Percentiles rank a stretch among this genome's conserved stretches.
Evolutionary conservation across 1,284 basidiomycete genomes (phyloP).

Genomic region (Moesziomyces globuligerus): DNA sequence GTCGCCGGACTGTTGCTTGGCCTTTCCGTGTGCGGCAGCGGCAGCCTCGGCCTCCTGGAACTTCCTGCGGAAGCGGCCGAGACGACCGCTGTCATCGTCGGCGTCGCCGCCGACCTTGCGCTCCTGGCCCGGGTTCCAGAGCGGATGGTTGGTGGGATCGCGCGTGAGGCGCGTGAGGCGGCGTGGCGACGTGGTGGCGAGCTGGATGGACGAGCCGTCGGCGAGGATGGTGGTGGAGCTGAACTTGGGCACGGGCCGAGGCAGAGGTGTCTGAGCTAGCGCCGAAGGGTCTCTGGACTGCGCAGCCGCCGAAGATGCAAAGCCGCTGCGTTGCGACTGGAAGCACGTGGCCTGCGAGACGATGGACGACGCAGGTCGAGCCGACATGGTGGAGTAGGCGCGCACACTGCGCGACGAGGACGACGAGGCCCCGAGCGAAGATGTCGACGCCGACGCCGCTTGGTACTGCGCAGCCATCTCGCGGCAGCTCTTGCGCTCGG

Average conservation of each 20-base stretch:
- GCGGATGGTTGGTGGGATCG: slow-evolving; percentile 64
- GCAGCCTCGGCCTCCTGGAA: slow-evolving; percentile 52
- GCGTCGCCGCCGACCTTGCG: slow-evolving; percentile 52
- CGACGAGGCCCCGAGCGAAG: slow-evolving; percentile 35
- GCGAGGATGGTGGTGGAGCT: slow-evolving; percentile 58
- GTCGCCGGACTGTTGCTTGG: slow-evolving; percentile 21
- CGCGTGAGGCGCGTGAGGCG: slow-evolving; percentile 53
- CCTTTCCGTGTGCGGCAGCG: slow-evolving; percentile 11
- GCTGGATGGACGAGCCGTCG: slow-evolving; percentile 65
- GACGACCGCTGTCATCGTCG: slow-evolving; percentile 62
- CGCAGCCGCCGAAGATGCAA: slow-evolving; percentile 19
- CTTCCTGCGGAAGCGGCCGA: slow-evolving; percentile 62
- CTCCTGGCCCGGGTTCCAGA: slow-evolving; percentile 63
- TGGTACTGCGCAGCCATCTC: slow-evolving; percentile 44
- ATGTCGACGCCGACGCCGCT: slow-evolving; percentile 14
- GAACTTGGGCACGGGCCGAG: slow-evolving; percentile 62
- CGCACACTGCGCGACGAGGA: slow-evolving; percentile 28
- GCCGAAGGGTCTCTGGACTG: slow-evolving; percentile 36
- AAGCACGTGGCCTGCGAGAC: slow-evolving; percentile 20
- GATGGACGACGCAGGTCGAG: slow-evolving; percentile 16
- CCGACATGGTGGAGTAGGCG: slow-evolving; percentile 29
- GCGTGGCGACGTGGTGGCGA: slow-evolving; percentile 63
- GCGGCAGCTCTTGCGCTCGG: slow-evolving; percentile 44
- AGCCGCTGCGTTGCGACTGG: slow-evolving; percentile 21
- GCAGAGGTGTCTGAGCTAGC: slow-evolving; percentile 29